Evolutionary conservation across 2,329 filamentous ascomycete genomes (phyloP).

Genomic region (Tolypocladium ovalisporum): DNA sequence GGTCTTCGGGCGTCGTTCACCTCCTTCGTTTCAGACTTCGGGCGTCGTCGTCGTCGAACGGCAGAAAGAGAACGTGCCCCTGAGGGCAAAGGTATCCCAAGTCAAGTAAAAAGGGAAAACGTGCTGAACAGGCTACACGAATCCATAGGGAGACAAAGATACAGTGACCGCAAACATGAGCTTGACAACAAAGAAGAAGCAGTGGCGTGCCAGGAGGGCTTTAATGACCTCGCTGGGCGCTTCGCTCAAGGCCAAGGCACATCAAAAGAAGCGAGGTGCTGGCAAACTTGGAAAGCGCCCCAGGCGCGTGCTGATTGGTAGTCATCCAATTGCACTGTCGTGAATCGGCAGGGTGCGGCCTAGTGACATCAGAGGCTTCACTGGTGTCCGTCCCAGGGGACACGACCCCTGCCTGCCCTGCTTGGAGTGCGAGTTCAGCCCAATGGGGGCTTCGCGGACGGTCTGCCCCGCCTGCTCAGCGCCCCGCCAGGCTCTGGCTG

Average conservation of each 20-base stretch:
- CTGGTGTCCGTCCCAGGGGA: constrained; percentile 26
- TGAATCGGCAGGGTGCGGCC: neutral
- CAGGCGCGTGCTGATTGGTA: neutral
- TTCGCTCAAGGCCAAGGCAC: neutral
- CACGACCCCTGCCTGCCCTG: neutral
- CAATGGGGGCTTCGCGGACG: neutral
- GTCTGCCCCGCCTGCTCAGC: neutral
- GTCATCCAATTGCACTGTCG: neutral
- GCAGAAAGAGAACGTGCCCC: neutral
- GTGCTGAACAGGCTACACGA: neutral
- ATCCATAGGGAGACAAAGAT: neutral
- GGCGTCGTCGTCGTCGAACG: neutral
- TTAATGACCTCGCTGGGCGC: neutral
- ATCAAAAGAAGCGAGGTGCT: neutral
- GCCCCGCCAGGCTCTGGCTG: neutral
- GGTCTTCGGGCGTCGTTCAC: neutral
- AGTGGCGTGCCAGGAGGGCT: neutral
- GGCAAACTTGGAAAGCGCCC: neutral
- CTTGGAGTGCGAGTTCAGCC: neutral
- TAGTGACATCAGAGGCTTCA: constrained; percentile 26
- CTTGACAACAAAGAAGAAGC: neutral
- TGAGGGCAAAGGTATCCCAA: neutral
- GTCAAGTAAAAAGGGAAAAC: neutral
- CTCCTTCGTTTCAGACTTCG: neutral
- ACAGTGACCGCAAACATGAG: too few species aligned